Evolutionary conservation across 1,284 basidiomycete species (phyloP).

Genomic region (Austropuccinia psidii): DNA sequence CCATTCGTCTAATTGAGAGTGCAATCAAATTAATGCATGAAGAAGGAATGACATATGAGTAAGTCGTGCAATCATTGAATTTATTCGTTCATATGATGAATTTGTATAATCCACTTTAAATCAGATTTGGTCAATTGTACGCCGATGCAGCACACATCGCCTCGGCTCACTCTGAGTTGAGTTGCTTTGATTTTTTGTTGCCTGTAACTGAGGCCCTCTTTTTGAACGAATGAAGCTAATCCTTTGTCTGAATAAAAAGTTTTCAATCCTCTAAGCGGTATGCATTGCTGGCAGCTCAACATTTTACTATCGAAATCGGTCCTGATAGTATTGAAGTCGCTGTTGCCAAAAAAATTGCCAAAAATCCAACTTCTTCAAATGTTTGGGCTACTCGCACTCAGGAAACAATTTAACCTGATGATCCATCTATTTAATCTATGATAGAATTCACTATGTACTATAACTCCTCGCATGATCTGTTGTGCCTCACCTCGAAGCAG

Average conservation of each 20-base stretch:
- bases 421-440: too few relatives aligned
- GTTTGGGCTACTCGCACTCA: slow-evolving; percentile 29
- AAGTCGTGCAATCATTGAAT: not conserved
- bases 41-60: slow-evolving; percentile 34
- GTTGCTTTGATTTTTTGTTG: not conserved
- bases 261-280: slow-evolving; percentile 12
- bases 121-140: slow-evolving; percentile 27
- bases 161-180: slow-evolving; percentile 32
- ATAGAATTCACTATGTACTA: too few relatives aligned
- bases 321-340: slow-evolving; percentile 31
- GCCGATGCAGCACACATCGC: slow-evolving; percentile 34
- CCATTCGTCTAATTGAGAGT: slow-evolving; percentile 12
- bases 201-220: not conserved
- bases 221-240: not conserved
- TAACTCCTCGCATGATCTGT: too few relatives aligned
- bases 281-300: slow-evolving; percentile 10
- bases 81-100: not conserved
- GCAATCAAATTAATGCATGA: slow-evolving; percentile 9
- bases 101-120: not conserved
- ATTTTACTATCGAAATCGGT: slow-evolving; percentile 33
- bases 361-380: slow-evolving; percentile 29
- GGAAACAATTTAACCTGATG: slow-evolving; percentile 35
- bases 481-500: too few relatives aligned
- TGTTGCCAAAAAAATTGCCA: slow-evolving; percentile 2
- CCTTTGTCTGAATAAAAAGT: not conserved